These are phyloP conservation scores for Fallopia convolvulus DNA, from an alignment of 148 eudicot genomes.

Conservation along the genomic window DNA sequence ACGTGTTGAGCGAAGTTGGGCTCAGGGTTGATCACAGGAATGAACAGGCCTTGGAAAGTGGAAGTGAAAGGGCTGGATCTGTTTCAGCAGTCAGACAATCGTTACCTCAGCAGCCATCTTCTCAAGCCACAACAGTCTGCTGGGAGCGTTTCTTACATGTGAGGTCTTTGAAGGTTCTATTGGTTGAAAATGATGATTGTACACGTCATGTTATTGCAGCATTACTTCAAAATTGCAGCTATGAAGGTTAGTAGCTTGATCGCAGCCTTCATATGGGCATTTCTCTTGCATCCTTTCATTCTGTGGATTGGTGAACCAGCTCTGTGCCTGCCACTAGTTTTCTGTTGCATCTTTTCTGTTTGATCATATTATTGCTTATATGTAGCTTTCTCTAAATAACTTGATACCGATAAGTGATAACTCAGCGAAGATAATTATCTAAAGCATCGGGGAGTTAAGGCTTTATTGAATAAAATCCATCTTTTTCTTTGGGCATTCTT, in stretches of 20 bases:
- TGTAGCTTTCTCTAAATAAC: neutral
- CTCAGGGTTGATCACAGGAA: constrained; percentile 12
- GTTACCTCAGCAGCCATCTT: constrained; percentile 22
- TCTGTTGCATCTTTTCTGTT: neutral
- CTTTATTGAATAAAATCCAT: neutral
- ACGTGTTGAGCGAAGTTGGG: constrained; percentile 14
- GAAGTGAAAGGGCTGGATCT: constrained; percentile 10
- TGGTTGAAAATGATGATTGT: constrained; percentile 63
- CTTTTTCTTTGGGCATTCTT: neutral
- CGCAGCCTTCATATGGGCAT: neutral
- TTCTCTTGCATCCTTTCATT: neutral
- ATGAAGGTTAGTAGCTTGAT: constrained; percentile 45
- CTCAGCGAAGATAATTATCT: neutral
- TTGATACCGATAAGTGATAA: neutral
- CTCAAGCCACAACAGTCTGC: constrained; percentile 28
- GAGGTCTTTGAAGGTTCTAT: constrained; percentile 43
- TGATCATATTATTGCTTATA: neutral
- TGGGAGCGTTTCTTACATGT: constrained; percentile 56
- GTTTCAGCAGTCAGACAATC: constrained; percentile 15
- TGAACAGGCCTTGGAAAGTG: constrained; percentile 17
- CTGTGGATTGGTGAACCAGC: neutral
- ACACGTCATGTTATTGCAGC: constrained; percentile 60
- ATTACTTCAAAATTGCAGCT: constrained; percentile 50
- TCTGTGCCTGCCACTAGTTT: neutral
- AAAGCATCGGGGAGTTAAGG: neutral